phyloP scores from a whole-genome alignment of 1,284 basidiomycete species.

The Ganoderma lingzhi region DNA sequence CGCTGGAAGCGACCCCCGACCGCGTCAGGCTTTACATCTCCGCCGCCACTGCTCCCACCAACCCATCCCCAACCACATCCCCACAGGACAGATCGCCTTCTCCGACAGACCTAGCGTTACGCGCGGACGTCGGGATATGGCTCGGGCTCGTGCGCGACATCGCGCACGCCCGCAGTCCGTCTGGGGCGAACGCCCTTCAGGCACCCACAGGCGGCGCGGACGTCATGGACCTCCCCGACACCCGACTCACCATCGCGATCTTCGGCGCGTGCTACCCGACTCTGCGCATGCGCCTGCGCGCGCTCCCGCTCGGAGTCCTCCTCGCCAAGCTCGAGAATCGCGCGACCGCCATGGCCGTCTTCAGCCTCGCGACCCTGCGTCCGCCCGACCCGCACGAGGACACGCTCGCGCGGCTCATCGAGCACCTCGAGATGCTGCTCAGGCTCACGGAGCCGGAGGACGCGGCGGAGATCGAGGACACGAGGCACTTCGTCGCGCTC shows the following conservation, averaged over 20 bases:
- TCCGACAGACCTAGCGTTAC: neutral
- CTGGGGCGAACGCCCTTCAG: neutral
- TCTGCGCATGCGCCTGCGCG: neutral
- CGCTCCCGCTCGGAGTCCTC: neutral
- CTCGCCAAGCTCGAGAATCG: neutral
- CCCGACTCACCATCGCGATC: neutral
- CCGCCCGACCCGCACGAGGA: neutral
- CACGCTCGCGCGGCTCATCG: neutral
- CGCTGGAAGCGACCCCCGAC: neutral
- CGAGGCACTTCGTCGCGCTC: neutral
- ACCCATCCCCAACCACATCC: neutral
- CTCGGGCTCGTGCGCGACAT: neutral
- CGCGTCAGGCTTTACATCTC: neutral
- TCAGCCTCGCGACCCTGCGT: neutral
- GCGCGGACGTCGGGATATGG: neutral
- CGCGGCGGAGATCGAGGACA: neutral
- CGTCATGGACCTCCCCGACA: neutral
- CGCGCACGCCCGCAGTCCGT: neutral
- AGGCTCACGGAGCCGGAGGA: neutral
- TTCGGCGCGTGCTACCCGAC: neutral
- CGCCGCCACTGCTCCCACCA: neutral
- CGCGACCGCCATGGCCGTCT: neutral
- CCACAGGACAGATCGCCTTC: too few species aligned
- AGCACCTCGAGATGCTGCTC: constrained; percentile 2
- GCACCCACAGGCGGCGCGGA: neutral